Conservation (phyloP, 2,329 filamentous ascomycete genomes). For the Trichoderma sp. region DNA sequence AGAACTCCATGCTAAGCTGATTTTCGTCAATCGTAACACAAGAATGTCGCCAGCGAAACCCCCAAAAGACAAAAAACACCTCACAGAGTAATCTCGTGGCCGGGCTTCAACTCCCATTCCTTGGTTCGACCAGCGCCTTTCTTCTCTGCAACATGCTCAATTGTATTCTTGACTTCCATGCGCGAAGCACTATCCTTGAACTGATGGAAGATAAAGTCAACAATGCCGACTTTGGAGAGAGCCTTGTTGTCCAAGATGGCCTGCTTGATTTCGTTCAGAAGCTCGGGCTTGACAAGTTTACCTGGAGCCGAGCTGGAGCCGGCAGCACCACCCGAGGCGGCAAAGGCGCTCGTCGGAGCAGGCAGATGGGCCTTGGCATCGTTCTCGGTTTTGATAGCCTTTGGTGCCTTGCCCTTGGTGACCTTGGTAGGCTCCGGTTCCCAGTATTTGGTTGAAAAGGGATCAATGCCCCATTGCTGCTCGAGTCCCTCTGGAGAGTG, state of each 20-base stretch:
- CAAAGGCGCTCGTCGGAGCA: slow-evolving; percentile 37
- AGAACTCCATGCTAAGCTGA: slow-evolving; percentile 18
- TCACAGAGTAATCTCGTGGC: slow-evolving; percentile 35
- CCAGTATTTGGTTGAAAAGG: slow-evolving; percentile 84
- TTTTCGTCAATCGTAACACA: slow-evolving; percentile 18
- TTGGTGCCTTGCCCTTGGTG: slow-evolving; percentile 8
- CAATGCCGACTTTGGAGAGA: slow-evolving; percentile 40
- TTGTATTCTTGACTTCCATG: slow-evolving; percentile 41
- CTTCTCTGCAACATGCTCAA: slow-evolving; percentile 41
- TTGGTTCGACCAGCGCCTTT: slow-evolving; percentile 37
- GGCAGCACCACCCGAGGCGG: slow-evolving; percentile 29
- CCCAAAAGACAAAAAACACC: not conserved
- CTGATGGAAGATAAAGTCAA: slow-evolving; percentile 40
- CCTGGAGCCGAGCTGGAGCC: slow-evolving; percentile 21
- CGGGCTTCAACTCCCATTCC: slow-evolving; percentile 40
- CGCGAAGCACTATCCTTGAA: slow-evolving; percentile 38
- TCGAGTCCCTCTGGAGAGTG: slow-evolving; percentile 43
- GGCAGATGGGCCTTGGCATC: slow-evolving; percentile 34
- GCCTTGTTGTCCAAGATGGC: slow-evolving; percentile 40
- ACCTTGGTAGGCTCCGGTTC: slow-evolving; percentile 35
- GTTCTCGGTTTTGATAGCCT: slow-evolving; percentile 19
- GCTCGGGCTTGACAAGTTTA: slow-evolving; percentile 38
- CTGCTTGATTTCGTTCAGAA: slow-evolving; percentile 41
- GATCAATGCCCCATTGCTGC: slow-evolving; percentile 64
- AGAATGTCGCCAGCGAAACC: not conserved